Conservation (phyloP, 2,329 filamentous ascomycete species). For the Zasmidium citrigriseum region DNA sequence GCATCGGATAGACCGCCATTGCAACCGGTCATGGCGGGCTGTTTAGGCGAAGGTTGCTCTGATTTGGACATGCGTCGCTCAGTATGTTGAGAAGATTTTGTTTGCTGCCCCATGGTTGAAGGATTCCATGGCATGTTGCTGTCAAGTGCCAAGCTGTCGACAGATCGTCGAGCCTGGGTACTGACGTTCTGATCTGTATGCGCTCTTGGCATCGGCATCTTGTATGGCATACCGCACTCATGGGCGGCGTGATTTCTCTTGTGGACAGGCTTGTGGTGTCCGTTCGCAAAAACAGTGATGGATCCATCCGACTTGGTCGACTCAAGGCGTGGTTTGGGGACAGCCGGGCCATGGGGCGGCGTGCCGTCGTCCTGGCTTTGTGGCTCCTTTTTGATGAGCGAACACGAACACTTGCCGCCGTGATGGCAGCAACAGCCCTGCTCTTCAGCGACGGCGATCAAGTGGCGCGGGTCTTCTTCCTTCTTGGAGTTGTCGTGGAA, state of each 20-base stretch:
- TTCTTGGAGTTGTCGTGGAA: constrained; percentile 26
- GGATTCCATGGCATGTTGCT: constrained; percentile 10
- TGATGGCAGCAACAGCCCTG: constrained; percentile 56
- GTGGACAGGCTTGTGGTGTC: constrained; percentile 65
- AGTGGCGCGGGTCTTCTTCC: constrained; percentile 28
- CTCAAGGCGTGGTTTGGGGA: constrained; percentile 58
- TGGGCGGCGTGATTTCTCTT: constrained; percentile 66
- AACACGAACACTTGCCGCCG: constrained; percentile 62
- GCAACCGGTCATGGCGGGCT: constrained; percentile 17
- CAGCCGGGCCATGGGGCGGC: constrained; percentile 41
- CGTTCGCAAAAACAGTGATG: constrained; percentile 63
- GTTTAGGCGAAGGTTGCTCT: constrained; percentile 33
- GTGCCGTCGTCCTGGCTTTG: constrained; percentile 27
- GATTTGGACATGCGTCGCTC: constrained; percentile 32
- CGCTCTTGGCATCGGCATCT: constrained; percentile 60
- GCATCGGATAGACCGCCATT: constrained; percentile 17
- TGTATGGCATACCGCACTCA: constrained; percentile 64
- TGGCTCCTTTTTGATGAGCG: constrained; percentile 57
- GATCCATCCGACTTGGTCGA: constrained; percentile 61
- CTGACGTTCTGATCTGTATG: constrained; percentile 50
- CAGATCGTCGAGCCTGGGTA: constrained; percentile 49
- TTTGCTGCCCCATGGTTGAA: background rate
- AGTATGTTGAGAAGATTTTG: background rate
- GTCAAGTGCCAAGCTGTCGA: constrained; percentile 51
- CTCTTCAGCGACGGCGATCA: constrained; percentile 38